phyloP scores from a whole-genome alignment of 73 alveolate species.

The Tetrahymena borealis region DNA sequence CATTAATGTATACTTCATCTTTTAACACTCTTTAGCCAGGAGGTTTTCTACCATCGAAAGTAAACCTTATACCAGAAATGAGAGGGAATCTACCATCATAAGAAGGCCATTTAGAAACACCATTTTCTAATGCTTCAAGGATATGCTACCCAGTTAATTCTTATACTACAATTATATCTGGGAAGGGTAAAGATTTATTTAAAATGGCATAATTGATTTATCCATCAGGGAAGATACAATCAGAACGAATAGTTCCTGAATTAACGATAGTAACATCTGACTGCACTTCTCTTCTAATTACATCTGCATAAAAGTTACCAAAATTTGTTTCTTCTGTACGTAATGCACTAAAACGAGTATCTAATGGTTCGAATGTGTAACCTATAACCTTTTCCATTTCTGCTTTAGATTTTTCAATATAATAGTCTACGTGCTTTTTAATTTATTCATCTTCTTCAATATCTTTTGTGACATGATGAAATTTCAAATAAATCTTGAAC shows the following conservation, averaged over 20 bases:
- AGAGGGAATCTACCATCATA: constrained; percentile 40
- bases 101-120: constrained; percentile 42
- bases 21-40: neutral
- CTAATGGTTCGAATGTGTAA: constrained; percentile 45
- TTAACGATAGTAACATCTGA: constrained; percentile 56
- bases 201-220: constrained; percentile 43
- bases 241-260: constrained; percentile 67
- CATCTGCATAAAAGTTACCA: constrained; percentile 64
- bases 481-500: neutral
- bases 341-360: constrained; percentile 41
- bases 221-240: constrained; percentile 47
- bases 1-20: neutral
- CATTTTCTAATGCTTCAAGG: constrained; percentile 51
- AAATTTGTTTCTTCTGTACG: constrained; percentile 57
- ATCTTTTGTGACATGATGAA: neutral
- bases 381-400: constrained; percentile 42
- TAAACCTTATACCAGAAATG: constrained; percentile 16
- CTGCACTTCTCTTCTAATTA: constrained; percentile 40
- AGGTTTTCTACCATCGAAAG: constrained; percentile 19
- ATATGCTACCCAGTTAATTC: constrained; percentile 49
- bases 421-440: neutral
- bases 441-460: neutral
- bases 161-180: constrained; percentile 46
- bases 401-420: neutral
- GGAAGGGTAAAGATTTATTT: constrained; percentile 49